Base-by-base conservation (phyloP, 345 rosid genomes). In the Populus simonii region DNA sequence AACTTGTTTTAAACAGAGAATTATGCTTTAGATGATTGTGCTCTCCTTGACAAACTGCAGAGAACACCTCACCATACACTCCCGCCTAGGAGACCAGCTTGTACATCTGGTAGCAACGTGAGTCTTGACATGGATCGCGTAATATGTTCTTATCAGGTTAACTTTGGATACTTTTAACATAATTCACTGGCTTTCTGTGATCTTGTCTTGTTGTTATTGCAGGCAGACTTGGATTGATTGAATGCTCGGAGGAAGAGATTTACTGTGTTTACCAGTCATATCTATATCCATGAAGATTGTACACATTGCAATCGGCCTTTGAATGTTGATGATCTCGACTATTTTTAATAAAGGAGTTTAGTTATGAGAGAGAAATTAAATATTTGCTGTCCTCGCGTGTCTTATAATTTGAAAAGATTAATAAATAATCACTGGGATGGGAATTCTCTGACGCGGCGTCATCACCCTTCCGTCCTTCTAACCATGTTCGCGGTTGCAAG, bases 41-140 rank as follows among this genome's bases (percentile, higher is more conserved):
- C 36, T 66, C 1, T 3, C 35, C 27, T 41, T 49, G 43, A 35
- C 35, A 63, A 15, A 3, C 41, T 85, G 69, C 84, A 92, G 98
- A 89, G 89, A 83, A 90, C 94, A 9, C 94, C 92, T 9, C 96
- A 73, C 77, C 94, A 88, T 45, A 93, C 83, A 73, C 89, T 89
- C 6, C 94, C 96, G 5, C 96, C 94, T 0, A 91, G 94, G 80
- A 83, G 89, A 70, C 97, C 92, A 1, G 82, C 90, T 1, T 92
- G 86, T 72, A 89, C 91, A 22, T 84, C 94, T 20, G 91, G 84
- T 55, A 85, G 73, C 77, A 71, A 36, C 71, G 81, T 66, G 69
- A 68, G 81, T 73, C 13, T 23, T 9, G 63, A 59, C 12, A 10
- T 59, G 63, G 63, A 59, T 9, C 27, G 6, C 27, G 13, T 53